phyloP scores from a whole-genome alignment of 345 rosid genomes.

The Microcos paniculata region DNA sequence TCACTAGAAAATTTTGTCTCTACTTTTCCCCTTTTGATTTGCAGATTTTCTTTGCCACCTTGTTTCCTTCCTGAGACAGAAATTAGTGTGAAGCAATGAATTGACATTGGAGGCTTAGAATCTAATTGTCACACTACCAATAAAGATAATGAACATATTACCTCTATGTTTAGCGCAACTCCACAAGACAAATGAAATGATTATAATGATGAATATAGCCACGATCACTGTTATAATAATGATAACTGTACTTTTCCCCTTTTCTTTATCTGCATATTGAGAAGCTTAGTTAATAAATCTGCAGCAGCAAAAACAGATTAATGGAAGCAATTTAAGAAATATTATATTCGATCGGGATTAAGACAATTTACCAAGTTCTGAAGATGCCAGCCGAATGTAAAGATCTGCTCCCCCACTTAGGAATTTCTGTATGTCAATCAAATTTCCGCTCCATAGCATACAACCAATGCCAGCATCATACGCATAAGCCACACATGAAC shows the following conservation, averaged over 20 bases:
- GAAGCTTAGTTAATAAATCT: background rate
- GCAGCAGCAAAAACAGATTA: background rate
- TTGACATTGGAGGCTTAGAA: too few relatives aligned
- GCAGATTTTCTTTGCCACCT: too few relatives aligned
- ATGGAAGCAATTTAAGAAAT: background rate
- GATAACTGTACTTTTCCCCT: background rate
- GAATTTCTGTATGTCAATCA: constrained; percentile 39
- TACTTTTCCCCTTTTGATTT: background rate
- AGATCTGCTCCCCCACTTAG: constrained; percentile 32
- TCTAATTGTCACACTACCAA: background rate
- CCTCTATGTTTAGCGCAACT: constrained; percentile 26
- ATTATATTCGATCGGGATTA: background rate
- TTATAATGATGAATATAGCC: constrained; percentile 3
- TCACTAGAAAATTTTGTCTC: background rate
- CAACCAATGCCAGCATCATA: constrained; percentile 44
- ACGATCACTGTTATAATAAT: background rate
- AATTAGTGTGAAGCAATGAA: too few relatives aligned
- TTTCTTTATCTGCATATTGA: constrained; percentile 3
- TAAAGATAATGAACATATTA: background rate
- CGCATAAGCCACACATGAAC: constrained; percentile 54
- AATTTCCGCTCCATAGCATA: constrained; percentile 42
- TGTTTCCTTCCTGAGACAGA: too few relatives aligned
- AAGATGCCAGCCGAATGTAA: constrained; percentile 37
- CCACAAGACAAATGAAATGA: background rate
- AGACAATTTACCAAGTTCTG: constrained; percentile 40